Evolutionary conservation across 2,329 filamentous ascomycete species (phyloP).

Genomic region (Elsinoe arachidis): DNA sequence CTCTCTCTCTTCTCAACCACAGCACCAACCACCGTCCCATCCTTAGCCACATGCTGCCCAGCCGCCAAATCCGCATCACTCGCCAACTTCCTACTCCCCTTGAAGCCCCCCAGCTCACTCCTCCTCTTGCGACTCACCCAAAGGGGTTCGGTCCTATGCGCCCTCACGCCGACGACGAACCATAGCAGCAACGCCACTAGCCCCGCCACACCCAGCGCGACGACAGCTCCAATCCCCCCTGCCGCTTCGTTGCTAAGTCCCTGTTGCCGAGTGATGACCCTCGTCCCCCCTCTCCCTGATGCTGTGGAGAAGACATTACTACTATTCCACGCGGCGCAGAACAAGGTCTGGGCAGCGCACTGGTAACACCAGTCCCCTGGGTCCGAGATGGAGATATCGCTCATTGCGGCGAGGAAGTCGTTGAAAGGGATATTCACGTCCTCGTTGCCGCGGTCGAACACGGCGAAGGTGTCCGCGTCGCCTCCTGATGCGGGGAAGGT

Average conservation of each 20-base stretch:
- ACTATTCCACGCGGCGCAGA: slow-evolving; percentile 41
- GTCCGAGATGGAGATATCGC: slow-evolving; percentile 35
- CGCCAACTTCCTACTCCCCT: slow-evolving; percentile 45
- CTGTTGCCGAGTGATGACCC: not conserved
- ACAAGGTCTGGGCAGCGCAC: slow-evolving; percentile 40
- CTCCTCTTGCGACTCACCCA: slow-evolving; percentile 22
- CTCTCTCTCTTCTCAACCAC: slow-evolving; percentile 24
- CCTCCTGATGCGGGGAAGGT: slow-evolving; percentile 18
- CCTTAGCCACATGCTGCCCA: slow-evolving; percentile 29
- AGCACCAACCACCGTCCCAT: slow-evolving; percentile 26
- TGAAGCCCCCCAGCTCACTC: slow-evolving; percentile 45
- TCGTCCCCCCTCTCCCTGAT: not conserved
- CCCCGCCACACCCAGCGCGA: slow-evolving; percentile 40
- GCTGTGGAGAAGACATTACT: not conserved
- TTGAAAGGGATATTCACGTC: slow-evolving; percentile 40
- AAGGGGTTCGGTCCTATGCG: slow-evolving; percentile 29
- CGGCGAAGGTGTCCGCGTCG: slow-evolving; percentile 36
- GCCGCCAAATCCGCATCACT: slow-evolving; percentile 46
- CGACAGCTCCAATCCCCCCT: slow-evolving; percentile 49
- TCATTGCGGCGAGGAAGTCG: slow-evolving; percentile 42
- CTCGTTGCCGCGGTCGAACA: slow-evolving; percentile 43
- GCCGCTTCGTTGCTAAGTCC: slow-evolving; percentile 22
- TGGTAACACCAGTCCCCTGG: slow-evolving; percentile 44
- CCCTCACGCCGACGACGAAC: slow-evolving; percentile 38
- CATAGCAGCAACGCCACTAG: slow-evolving; percentile 36